Conservation (phyloP, 495 filamentous ascomycete genomes). For the Neurospora sublineolata region DNA sequence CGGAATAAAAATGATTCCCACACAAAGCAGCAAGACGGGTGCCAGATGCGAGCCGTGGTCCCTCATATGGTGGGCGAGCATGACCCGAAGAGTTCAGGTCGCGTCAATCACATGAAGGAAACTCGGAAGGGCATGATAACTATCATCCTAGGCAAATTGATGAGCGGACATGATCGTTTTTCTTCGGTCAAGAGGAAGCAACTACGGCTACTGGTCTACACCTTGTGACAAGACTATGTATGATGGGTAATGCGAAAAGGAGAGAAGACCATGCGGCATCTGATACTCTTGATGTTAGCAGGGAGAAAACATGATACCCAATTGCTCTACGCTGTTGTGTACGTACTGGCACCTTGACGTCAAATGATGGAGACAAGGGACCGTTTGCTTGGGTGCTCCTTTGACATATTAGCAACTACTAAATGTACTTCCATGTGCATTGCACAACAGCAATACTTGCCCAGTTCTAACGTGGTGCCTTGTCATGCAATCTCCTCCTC, state of each 20-base stretch:
- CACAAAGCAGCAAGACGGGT: slow-evolving; percentile 9
- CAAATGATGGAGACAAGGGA: not conserved
- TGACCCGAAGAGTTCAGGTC: not conserved
- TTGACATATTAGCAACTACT: not conserved
- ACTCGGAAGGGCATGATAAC: not conserved
- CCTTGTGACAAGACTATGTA: not conserved
- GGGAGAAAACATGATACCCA: not conserved
- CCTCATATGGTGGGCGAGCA: not conserved
- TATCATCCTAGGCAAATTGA: slow-evolving; percentile 1
- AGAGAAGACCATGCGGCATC: not conserved
- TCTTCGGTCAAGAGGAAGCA: not conserved
- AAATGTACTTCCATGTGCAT: not conserved
- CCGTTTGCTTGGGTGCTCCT: not conserved
- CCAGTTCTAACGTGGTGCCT: not conserved
- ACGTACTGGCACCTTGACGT: not conserved
- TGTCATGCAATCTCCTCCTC: not conserved
- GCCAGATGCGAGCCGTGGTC: not conserved
- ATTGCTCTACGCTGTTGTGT: not conserved
- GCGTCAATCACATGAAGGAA: not conserved
- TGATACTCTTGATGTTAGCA: not conserved
- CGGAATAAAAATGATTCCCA: slow-evolving; percentile 28
- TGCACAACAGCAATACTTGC: not conserved
- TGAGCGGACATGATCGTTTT: not conserved
- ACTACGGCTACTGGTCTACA: not conserved
- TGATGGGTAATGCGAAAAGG: not conserved